Percentiles rank a stretch among this genome's conserved stretches.
Conservation (phyloP, 2,329 filamentous ascomycete genomes). For the Microsporum audouinii region DNA sequence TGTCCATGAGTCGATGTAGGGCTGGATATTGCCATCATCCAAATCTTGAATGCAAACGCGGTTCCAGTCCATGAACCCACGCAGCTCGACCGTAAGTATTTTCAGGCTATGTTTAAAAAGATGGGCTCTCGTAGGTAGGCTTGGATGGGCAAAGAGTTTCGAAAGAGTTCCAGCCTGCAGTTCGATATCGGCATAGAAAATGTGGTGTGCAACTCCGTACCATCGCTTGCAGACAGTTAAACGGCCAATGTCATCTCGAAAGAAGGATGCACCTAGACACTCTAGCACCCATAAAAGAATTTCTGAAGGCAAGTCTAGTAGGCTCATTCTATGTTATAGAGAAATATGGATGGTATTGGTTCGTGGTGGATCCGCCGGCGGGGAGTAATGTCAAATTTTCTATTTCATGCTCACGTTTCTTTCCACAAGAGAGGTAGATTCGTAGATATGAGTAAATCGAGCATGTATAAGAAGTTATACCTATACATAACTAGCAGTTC, state of each 20-base stretch:
- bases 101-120: background rate
- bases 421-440: too few species aligned
- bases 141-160: background rate
- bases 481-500: too few species aligned
- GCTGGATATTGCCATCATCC: background rate
- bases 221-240: conserved; percentile 6
- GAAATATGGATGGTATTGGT: too few species aligned
- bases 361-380: too few species aligned
- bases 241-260: background rate
- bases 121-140: background rate
- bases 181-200: background rate
- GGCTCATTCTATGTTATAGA: background rate
- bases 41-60: too few species aligned
- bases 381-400: too few species aligned
- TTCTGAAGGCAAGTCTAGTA: conserved; percentile 2
- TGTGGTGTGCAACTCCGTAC: background rate
- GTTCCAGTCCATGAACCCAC: background rate
- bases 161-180: background rate
- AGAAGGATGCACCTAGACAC: conserved; percentile 2
- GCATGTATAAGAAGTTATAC: too few species aligned
- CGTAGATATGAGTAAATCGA: too few species aligned
- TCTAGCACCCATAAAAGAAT: background rate
- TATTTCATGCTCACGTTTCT: too few species aligned
- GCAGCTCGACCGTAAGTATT: background rate
- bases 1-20: background rate